Evolutionary conservation across 2,329 filamentous ascomycete species (phyloP).

Genomic region (Emmonsiellopsis sp.): DNA sequence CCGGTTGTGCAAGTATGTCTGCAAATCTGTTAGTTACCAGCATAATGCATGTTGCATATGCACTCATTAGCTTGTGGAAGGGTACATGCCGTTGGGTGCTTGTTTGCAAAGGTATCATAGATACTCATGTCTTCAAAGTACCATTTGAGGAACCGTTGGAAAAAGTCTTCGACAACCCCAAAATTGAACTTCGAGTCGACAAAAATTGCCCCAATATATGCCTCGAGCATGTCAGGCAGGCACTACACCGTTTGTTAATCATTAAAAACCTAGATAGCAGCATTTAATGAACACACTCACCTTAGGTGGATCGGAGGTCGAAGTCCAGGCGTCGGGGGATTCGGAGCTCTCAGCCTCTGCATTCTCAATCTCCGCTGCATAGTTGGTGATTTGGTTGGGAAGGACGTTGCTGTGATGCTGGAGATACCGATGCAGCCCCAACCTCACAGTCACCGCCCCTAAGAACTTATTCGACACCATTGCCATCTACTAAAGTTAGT

Average conservation of each 20-base stretch:
- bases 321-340: slow-evolving; percentile 35
- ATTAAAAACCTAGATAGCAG: slow-evolving; percentile 20
- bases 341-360: slow-evolving; percentile 23
- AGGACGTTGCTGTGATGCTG: slow-evolving; percentile 35
- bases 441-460: slow-evolving; percentile 66
- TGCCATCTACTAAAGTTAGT: slow-evolving; percentile 53
- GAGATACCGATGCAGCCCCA: slow-evolving; percentile 70
- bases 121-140: slow-evolving; percentile 81
- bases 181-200: slow-evolving; percentile 81
- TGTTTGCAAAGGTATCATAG: slow-evolving; percentile 79
- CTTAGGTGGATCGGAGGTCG: slow-evolving; percentile 35
- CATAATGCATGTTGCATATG: not conserved
- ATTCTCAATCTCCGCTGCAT: slow-evolving; percentile 31
- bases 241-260: slow-evolving; percentile 30
- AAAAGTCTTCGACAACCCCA: slow-evolving; percentile 64
- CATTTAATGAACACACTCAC: slow-evolving; percentile 28
- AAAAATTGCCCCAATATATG: slow-evolving; percentile 82
- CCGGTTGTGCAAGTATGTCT: slow-evolving; percentile 58
- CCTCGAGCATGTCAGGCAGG: slow-evolving; percentile 79
- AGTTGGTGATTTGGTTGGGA: slow-evolving; percentile 40
- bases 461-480: slow-evolving; percentile 97
- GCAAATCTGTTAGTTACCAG: slow-evolving; percentile 1
- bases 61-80: not conserved
- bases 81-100: slow-evolving; percentile 59
- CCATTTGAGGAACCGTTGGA: slow-evolving; percentile 60